Evolutionary conservation across 163 green algal genomes (phyloP), one percentile per base, ranked within the genome.

Genomic region (Trebouxia gelatinosa): DNA sequence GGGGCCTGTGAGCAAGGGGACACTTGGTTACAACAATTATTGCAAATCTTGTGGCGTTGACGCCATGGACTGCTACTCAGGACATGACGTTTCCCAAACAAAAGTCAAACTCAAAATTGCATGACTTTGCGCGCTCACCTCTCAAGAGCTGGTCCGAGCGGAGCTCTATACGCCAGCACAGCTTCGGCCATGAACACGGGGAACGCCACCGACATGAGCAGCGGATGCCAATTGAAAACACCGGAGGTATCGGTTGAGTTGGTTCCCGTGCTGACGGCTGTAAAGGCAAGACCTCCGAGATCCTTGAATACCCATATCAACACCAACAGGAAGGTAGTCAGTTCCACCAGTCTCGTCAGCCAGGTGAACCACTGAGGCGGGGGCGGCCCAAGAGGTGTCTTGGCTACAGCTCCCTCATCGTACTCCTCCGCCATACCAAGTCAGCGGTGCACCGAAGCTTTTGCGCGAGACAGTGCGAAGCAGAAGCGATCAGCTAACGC

Each of bases 221-320:
- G 48, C 0, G 91, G 91, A 72, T 95, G 91, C 90, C 90, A 94
- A 76, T 94, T 94, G 77, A 94, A 94, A 5, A 94, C 32, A 0
- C 54, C 59, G 0, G 54, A 37, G 0, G 89, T 93, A 79, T 91
- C 83, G 34, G 92, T 91, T 29, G 50, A 54, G 39, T 75, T 82
- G 6, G 28, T 57, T 0, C 31, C 43, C n/a, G 37, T 77, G 3
- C 46, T 35, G n/a, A 38, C n/a, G 61, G 68, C 54, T 13, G 21
- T 34, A 0, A 89, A 66, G 0, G 61, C 13, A 21, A 91, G n/a
- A 19, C 87, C 87, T 35, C 87, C 87, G 35, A 91, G 40, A 37
- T 72, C 37, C 6, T 78, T 48, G 3, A 80, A 72, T 6, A 89
- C 74, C 87, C 87, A 91, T 21, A 77, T 43, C 0, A 62, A 13